These are phyloP conservation scores for Peronospora farinosa DNA, from an alignment of 352 stramenopile species.

Conservation along the genomic window DNA sequence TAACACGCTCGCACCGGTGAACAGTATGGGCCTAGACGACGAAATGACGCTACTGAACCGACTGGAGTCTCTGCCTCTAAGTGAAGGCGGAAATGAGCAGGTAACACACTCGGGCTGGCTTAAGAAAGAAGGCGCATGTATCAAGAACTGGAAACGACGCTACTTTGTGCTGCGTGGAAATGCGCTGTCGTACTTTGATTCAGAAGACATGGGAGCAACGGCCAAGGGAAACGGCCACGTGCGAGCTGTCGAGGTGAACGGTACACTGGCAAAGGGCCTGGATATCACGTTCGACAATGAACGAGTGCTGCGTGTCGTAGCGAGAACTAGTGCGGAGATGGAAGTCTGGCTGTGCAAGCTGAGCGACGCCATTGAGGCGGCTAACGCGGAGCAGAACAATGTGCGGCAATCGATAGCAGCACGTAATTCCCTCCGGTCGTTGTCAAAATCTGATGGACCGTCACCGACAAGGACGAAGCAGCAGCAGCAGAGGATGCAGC, in stretches of 20 bases:
- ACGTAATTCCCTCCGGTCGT: slow-evolving; percentile 39
- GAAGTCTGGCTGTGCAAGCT: slow-evolving; percentile 70
- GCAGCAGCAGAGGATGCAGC: slow-evolving; percentile 18
- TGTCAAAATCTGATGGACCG: slow-evolving; percentile 18
- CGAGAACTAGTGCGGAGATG: slow-evolving; percentile 55
- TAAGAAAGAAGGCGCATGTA: slow-evolving; percentile 65
- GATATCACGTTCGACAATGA: slow-evolving; percentile 76
- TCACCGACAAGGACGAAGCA: slow-evolving; percentile 33
- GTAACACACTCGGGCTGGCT: slow-evolving; percentile 75
- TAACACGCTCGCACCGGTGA: slow-evolving; percentile 11
- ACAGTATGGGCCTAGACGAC: slow-evolving; percentile 37
- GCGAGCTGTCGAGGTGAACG: slow-evolving; percentile 64
- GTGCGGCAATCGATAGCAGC: slow-evolving; percentile 46
- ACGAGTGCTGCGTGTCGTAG: slow-evolving; percentile 62
- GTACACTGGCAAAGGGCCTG: slow-evolving; percentile 48
- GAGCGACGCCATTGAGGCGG: slow-evolving; percentile 61
- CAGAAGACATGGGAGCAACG: slow-evolving; percentile 55
- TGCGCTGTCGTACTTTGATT: slow-evolving; percentile 80
- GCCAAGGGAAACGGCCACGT: slow-evolving; percentile 82
- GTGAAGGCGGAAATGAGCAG: slow-evolving; percentile 33
- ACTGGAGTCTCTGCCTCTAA: slow-evolving; percentile 49
- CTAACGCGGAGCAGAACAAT: slow-evolving; percentile 52
- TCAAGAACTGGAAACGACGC: slow-evolving; percentile 79
- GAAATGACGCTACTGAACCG: slow-evolving; percentile 49
- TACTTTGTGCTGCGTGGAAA: slow-evolving; percentile 76